Conservation (phyloP, 1,284 basidiomycete species). For the Trichosporon ovoides region DNA sequence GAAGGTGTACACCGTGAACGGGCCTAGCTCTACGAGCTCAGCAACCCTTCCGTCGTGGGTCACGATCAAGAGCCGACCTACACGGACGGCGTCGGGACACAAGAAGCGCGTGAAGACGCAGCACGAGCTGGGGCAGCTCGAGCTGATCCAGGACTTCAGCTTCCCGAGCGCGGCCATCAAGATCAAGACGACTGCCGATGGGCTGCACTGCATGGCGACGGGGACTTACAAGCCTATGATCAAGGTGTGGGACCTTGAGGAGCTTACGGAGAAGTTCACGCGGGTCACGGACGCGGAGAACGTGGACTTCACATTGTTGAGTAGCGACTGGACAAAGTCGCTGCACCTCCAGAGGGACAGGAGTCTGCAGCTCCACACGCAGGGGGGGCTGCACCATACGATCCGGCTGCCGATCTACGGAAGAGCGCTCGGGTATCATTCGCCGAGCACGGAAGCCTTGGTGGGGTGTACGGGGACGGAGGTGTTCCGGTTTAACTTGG, state of each 20-base stretch:
- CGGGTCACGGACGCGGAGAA: conserved; percentile 95
- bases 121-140: conserved; percentile 54
- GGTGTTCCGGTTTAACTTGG: conserved; percentile 89
- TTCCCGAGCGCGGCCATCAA: conserved; percentile 94
- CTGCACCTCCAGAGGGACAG: conserved; percentile 93
- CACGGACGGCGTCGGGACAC: conserved; percentile 26
- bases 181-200: conserved; percentile 85
- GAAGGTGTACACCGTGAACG: conserved; percentile 87
- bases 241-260: conserved; percentile 89
- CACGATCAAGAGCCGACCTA: conserved; percentile 57
- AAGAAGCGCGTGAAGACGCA: conserved; percentile 47
- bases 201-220: conserved; percentile 86
- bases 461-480: conserved; percentile 74
- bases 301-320: conserved; percentile 92
- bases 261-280: conserved; percentile 92
- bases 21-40: conserved; percentile 72
- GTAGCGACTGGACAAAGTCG: conserved; percentile 99
- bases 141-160: conserved; percentile 91
- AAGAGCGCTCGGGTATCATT: conserved; percentile 83
- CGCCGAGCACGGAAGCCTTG: conserved; percentile 73
- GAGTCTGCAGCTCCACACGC: conserved; percentile 90
- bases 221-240: conserved; percentile 99
- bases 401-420: conserved; percentile 93
- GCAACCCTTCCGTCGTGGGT: conserved; percentile 85
- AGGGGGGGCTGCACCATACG: conserved; percentile 85